These are phyloP conservation scores for Jacaranda mimosifolia DNA, from an alignment of 257 asterid genomes.

Conservation along the genomic window DNA sequence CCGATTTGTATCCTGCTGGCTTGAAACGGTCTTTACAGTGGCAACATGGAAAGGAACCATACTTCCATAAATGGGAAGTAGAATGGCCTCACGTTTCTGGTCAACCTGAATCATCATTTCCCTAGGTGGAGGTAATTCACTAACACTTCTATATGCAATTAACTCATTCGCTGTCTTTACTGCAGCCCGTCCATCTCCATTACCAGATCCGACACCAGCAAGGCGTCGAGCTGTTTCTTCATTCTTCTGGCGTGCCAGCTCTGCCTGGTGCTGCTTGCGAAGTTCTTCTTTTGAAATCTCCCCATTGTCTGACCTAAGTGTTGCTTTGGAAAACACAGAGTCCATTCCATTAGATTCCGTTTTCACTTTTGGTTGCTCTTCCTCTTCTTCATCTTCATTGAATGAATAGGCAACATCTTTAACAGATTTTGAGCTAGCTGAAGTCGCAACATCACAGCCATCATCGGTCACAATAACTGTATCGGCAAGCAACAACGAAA, in stretches of 20 bases:
- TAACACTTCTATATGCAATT: conserved; percentile 65
- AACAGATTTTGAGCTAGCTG: conserved; percentile 52
- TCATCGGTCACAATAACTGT: conserved; percentile 59
- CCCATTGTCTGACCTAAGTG: conserved; percentile 73
- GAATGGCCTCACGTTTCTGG: conserved; percentile 75
- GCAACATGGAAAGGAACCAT: conserved; percentile 82
- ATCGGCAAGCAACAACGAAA: conserved; percentile 75
- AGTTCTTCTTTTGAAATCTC: conserved; percentile 78
- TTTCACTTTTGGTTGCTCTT: conserved; percentile 44
- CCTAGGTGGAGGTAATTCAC: conserved; percentile 69
- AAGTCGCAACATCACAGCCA: conserved; percentile 59
- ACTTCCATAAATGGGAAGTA: conserved; percentile 67
- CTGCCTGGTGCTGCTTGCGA: conserved; percentile 86
- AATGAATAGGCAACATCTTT: conserved; percentile 64
- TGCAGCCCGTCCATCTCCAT: conserved; percentile 48
- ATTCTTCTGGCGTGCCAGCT: conserved; percentile 78
- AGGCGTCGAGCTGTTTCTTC: conserved; percentile 81
- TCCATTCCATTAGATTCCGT: conserved; percentile 41
- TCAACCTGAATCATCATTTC: conserved; percentile 81
- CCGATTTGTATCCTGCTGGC: conserved; percentile 75
- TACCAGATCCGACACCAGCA: conserved; percentile 60
- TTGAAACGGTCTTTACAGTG: conserved; percentile 69
- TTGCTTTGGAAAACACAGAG: conserved; percentile 61
- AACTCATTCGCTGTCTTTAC: conserved; percentile 55
- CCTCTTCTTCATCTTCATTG: conserved; percentile 66